phyloP scores from a whole-genome alignment of 805 yeast species.

The Tetrapisispora arboricola region DNA sequence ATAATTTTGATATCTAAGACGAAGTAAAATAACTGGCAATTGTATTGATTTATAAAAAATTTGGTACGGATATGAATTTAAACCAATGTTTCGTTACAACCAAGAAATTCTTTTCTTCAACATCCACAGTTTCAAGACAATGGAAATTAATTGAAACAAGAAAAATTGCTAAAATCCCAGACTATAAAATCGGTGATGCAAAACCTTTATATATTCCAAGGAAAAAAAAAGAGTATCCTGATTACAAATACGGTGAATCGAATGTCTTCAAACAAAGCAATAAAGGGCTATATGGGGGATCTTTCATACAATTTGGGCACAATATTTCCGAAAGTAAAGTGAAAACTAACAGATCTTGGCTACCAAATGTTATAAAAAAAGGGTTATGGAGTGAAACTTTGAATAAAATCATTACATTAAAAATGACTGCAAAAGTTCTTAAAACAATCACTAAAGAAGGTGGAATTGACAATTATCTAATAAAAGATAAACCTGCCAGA shows the following conservation, averaged over 20 bases:
- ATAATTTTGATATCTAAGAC: no score
- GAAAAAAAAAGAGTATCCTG: conserved; percentile 41
- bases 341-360: conserved; percentile 69
- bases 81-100: background rate
- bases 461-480: conserved; percentile 81
- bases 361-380: conserved; percentile 70
- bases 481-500: conserved; percentile 82
- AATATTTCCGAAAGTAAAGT: conserved; percentile 63
- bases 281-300: conserved; percentile 85
- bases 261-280: conserved; percentile 72
- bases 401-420: conserved; percentile 43
- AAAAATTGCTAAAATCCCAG: conserved; percentile 34
- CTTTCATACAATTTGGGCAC: conserved; percentile 66
- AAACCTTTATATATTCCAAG: conserved; percentile 39
- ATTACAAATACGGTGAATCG: conserved; percentile 72
- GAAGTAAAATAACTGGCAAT: no score
- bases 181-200: conserved; percentile 44
- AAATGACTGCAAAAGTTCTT: conserved; percentile 69
- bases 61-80: no score
- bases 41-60: no score
- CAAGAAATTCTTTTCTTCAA: conserved; percentile 15
- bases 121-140: conserved; percentile 16
- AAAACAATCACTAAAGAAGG: conserved; percentile 88
- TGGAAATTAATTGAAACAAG: conserved; percentile 41
- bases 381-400: conserved; percentile 79